Percentiles rank a stretch among this genome's conserved stretches.
Conservation (phyloP, 805 yeast species). For the Helenozyma baotianmanensis region DNA sequence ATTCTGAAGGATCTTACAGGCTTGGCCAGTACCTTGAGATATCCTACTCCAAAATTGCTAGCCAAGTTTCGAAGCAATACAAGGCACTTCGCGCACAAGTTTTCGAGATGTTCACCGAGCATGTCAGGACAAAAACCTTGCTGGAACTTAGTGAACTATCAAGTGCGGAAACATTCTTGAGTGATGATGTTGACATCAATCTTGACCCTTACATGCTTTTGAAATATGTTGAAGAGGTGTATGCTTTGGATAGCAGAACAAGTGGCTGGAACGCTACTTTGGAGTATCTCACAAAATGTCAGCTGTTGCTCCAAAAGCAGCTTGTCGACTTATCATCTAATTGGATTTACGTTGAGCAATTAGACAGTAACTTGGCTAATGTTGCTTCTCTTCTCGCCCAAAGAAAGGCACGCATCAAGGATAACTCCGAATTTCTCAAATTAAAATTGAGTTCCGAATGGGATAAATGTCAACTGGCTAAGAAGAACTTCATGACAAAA, state of each 20-base stretch:
- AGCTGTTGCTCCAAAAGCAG: constrained; percentile 36
- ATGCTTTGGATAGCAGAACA: constrained; percentile 5
- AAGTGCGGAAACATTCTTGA: constrained; percentile 24
- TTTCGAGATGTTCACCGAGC: too few species aligned
- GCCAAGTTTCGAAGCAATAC: constrained; percentile 18
- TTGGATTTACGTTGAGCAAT: constrained; percentile 63
- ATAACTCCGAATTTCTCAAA: constrained; percentile 38
- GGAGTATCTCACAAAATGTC: constrained; percentile 18
- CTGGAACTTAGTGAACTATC: constrained; percentile 19
- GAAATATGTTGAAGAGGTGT: constrained; percentile 28
- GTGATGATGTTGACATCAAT: constrained; percentile 34
- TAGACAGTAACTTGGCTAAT: constrained; percentile 45
- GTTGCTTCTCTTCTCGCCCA: constrained; percentile 33
- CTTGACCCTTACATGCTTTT: constrained; percentile 34
- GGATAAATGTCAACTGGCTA: constrained; percentile 26
- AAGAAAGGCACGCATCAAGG: constrained; percentile 35
- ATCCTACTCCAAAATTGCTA: constrained; percentile 50
- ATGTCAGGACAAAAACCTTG: too few species aligned
- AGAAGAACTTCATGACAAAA: constrained; percentile 24
- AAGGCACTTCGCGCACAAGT: too few species aligned
- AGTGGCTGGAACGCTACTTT: constrained; percentile 14
- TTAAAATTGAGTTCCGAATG: constrained; percentile 41
- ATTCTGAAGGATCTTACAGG: constrained; percentile 25
- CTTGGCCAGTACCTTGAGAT: constrained; percentile 21
- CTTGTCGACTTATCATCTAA: constrained; percentile 45